Evolutionary conservation across 164 flowering plant species (phyloP).

Genomic region (Magnolia changhungtana): DNA sequence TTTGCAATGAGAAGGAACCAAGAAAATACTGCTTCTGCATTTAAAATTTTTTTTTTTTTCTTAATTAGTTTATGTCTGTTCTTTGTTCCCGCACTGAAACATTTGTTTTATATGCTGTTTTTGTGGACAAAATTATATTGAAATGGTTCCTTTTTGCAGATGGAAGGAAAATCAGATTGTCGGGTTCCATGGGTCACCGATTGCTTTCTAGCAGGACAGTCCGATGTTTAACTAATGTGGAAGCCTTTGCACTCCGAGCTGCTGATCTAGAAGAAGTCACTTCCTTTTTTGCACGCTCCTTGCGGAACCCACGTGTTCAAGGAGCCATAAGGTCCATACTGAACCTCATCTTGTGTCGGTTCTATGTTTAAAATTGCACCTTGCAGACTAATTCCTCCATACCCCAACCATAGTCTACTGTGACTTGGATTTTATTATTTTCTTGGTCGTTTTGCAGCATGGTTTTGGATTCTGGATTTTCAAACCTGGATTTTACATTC

Average conservation of each 20-base stretch:
- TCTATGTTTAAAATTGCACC: background rate
- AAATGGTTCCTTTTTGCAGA: slow-evolving; percentile 29
- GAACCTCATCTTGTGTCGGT: background rate
- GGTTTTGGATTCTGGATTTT: background rate
- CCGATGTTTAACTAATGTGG: slow-evolving; percentile 69
- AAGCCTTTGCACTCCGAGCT: slow-evolving; percentile 73
- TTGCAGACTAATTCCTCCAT: background rate
- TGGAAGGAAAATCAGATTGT: slow-evolving; percentile 28
- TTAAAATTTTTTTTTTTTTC: no score
- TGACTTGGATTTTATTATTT: background rate
- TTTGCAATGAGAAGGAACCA: no score
- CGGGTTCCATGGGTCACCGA: slow-evolving; percentile 40
- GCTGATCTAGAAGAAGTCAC: slow-evolving; percentile 79
- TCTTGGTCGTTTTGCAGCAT: background rate
- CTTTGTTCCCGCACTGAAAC: no score
- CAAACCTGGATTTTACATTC: background rate
- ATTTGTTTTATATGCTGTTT: background rate
- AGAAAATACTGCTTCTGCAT: no score
- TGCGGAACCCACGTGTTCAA: slow-evolving; percentile 67
- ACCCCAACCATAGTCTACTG: background rate
- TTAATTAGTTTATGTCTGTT: no score
- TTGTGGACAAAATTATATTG: background rate
- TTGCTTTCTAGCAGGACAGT: slow-evolving; percentile 59
- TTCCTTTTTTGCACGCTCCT: slow-evolving; percentile 47
- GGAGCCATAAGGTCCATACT: slow-evolving; percentile 68